Percentiles rank a stretch among this genome's conserved stretches.
Conservation (phyloP, 148 eudicot species). For the Rhododendron henanense region DNA sequence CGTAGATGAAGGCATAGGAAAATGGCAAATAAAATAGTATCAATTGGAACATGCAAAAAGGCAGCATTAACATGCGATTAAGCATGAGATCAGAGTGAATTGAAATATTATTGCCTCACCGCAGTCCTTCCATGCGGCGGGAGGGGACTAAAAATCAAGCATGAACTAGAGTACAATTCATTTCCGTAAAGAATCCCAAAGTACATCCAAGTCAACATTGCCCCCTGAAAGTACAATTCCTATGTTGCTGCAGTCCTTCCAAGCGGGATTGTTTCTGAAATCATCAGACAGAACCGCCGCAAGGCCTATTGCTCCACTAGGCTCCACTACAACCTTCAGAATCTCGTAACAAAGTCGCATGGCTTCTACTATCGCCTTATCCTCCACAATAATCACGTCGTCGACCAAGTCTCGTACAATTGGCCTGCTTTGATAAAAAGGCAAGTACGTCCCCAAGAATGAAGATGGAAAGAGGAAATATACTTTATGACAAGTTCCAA, state of each 20-base stretch:
- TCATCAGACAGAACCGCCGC: conserved; percentile 75
- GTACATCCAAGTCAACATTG: conserved; percentile 76
- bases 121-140: background rate
- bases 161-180: conserved; percentile 10
- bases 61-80: background rate
- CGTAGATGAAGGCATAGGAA: background rate
- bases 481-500: background rate
- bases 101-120: background rate
- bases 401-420: conserved; percentile 88
- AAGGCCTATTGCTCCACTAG: conserved; percentile 92
- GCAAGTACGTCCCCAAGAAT: background rate
- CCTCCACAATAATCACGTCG: conserved; percentile 70
- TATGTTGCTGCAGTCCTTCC: conserved; percentile 57
- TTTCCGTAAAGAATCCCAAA: conserved; percentile 60
- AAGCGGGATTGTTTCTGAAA: conserved; percentile 54
- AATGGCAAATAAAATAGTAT: background rate
- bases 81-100: background rate
- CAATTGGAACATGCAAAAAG: background rate
- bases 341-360: conserved; percentile 81
- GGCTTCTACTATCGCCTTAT: conserved; percentile 74
- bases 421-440: conserved; percentile 52
- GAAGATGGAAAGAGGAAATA: background rate
- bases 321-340: conserved; percentile 88
- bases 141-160: background rate
- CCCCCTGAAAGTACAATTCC: conserved; percentile 90